Conservation (phyloP, 2,329 filamentous ascomycete species). For the Ophiostoma ulmi region DNA sequence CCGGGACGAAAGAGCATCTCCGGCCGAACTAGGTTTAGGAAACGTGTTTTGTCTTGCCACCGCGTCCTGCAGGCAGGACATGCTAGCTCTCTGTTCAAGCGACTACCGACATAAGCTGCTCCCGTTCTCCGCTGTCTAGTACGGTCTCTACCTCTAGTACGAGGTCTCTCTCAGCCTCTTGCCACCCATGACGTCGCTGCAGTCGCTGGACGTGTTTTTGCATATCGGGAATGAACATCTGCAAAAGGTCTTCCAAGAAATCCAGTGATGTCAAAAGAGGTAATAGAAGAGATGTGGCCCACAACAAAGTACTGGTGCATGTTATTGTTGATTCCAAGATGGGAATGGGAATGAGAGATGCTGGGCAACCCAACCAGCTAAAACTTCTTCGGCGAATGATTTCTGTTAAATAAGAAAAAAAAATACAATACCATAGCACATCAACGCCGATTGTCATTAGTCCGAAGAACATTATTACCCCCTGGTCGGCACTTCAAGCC, state of each 20-base stretch:
- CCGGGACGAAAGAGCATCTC: neutral
- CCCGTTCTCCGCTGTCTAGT: neutral
- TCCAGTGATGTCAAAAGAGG: neutral
- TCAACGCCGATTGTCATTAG: neutral
- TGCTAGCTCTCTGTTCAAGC: neutral
- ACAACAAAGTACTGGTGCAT: conserved; percentile 1
- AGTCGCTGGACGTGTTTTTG: neutral
- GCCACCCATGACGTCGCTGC: neutral
- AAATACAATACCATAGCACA: neutral
- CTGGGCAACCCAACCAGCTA: neutral
- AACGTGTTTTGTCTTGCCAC: neutral
- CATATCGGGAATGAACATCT: neutral
- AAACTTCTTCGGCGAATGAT: neutral
- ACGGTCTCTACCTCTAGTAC: neutral
- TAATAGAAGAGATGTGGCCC: neutral
- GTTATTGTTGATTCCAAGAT: neutral
- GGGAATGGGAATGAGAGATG: neutral
- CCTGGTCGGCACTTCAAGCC: neutral
- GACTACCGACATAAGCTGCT: neutral
- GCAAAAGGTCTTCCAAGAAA: neutral
- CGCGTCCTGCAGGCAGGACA: neutral
- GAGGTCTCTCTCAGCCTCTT: conserved; percentile 7
- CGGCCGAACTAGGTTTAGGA: neutral
- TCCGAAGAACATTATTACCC: neutral
- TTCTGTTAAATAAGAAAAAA: no score